Conservation (phyloP, 164 flowering plant species). For the Aristolochia californica region DNA sequence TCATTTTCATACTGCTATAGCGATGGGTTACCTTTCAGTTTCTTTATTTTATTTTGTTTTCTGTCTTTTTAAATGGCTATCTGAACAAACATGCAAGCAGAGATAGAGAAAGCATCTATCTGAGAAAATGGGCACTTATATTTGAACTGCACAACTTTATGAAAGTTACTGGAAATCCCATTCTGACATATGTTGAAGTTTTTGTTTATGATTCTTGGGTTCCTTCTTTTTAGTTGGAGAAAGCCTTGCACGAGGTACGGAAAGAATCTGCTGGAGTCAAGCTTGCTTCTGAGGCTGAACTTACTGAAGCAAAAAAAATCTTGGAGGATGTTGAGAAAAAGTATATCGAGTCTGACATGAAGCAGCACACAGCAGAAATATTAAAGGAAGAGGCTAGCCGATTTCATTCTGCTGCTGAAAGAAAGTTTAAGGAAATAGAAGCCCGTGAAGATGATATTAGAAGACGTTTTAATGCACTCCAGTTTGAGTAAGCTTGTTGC, state of each 20-base stretch:
- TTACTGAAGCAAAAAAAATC: slow-evolving; percentile 61
- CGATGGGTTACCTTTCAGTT: too few relatives aligned
- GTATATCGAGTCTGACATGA: slow-evolving; percentile 52
- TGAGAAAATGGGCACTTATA: too few relatives aligned
- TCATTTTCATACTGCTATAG: too few relatives aligned
- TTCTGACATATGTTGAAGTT: too few relatives aligned
- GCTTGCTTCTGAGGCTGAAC: slow-evolving; percentile 59
- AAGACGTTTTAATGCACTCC: slow-evolving; percentile 44
- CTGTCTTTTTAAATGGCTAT: too few relatives aligned
- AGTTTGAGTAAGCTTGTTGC: slow-evolving; percentile 59
- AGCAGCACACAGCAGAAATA: slow-evolving; percentile 58
- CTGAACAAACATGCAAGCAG: too few relatives aligned
- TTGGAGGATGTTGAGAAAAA: slow-evolving; percentile 61
- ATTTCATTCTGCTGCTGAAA: slow-evolving; percentile 56
- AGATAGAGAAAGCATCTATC: too few relatives aligned
- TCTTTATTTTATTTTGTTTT: too few relatives aligned
- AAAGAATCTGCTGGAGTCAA: slow-evolving; percentile 82
- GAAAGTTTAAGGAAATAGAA: slow-evolving; percentile 80
- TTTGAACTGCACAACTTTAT: too few relatives aligned
- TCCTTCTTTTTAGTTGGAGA: slow-evolving; percentile 57
- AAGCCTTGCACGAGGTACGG: slow-evolving; percentile 87
- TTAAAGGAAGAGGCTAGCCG: slow-evolving; percentile 68
- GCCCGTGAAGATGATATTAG: slow-evolving; percentile 85
- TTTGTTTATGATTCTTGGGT: too few relatives aligned
- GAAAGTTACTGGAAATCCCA: too few relatives aligned